Conservation (phyloP, 148 eudicot genomes). For the Amaranthus hypochondriacus region DNA sequence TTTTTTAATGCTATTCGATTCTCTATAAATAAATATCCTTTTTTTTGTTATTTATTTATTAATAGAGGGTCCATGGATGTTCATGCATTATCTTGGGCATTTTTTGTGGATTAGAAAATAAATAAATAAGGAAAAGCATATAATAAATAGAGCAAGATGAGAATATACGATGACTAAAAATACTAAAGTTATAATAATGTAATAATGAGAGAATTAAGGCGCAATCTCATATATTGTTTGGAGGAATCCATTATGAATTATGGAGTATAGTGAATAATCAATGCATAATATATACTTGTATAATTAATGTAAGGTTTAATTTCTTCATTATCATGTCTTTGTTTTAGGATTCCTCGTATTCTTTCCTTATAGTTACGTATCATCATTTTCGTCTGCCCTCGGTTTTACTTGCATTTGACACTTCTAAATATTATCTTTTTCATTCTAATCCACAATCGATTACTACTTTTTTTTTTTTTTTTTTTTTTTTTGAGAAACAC, state of each 20-base stretch:
- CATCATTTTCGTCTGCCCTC: neutral
- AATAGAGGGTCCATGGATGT: constrained; percentile 8
- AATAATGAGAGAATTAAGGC: neutral
- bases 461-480: too few species aligned
- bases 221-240: neutral
- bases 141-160: neutral
- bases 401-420: too few species aligned
- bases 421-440: too few species aligned
- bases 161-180: neutral
- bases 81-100: constrained; percentile 7
- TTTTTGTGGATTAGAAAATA: neutral
- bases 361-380: neutral
- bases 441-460: too few species aligned
- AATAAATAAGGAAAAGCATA: constrained; percentile 1
- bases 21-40: neutral
- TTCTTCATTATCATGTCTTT: neutral
- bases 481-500: too few species aligned
- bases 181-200: neutral
- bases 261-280: constrained; percentile 7
- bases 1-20: neutral
- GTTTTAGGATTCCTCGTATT: neutral
- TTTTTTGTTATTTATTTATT: neutral
- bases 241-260: neutral
- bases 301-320: neutral
- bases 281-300: neutral